Percentiles rank a stretch among this genome's conserved stretches.
These are phyloP conservation scores for Trichocladium uniseriatum DNA, from an alignment of 495 filamentous ascomycete species.

Conservation along the genomic window DNA sequence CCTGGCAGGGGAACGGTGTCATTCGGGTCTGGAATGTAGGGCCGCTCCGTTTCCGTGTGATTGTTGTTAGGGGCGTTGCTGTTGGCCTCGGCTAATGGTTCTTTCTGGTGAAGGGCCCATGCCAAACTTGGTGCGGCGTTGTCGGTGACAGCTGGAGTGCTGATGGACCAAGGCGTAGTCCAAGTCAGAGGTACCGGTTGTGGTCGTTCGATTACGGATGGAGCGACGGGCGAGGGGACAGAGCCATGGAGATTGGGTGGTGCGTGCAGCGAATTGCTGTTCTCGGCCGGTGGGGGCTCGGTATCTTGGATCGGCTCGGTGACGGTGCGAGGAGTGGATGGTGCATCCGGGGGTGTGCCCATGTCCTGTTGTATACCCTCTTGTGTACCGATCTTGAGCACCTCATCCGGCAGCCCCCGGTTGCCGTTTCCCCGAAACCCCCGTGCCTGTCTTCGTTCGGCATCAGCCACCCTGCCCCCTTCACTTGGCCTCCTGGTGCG, in stretches of 20 bases:
- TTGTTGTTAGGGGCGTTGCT: background rate
- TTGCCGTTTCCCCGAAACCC: background rate
- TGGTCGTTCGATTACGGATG: background rate
- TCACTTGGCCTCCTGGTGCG: background rate
- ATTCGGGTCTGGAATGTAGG: background rate
- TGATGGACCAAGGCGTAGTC: background rate
- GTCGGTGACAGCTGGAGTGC: background rate
- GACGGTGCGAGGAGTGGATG: background rate
- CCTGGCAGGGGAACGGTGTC: constrained; percentile 4
- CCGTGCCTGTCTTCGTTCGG: background rate
- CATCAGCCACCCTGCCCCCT: too few species aligned
- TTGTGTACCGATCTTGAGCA: background rate
- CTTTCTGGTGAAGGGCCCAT: background rate
- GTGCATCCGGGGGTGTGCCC: background rate
- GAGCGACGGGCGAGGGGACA: background rate
- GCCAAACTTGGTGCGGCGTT: background rate
- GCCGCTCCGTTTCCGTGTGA: background rate
- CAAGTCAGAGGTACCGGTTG: background rate
- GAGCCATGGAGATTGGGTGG: background rate
- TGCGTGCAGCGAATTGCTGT: too few species aligned
- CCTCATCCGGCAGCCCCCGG: background rate
- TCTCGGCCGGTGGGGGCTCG: background rate
- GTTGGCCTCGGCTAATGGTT: background rate
- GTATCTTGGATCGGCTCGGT: background rate
- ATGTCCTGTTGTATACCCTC: too few species aligned